These are phyloP conservation scores for Calonectria hawksworthii DNA, from an alignment of 2,329 filamentous ascomycete species.

Conservation along the genomic window DNA sequence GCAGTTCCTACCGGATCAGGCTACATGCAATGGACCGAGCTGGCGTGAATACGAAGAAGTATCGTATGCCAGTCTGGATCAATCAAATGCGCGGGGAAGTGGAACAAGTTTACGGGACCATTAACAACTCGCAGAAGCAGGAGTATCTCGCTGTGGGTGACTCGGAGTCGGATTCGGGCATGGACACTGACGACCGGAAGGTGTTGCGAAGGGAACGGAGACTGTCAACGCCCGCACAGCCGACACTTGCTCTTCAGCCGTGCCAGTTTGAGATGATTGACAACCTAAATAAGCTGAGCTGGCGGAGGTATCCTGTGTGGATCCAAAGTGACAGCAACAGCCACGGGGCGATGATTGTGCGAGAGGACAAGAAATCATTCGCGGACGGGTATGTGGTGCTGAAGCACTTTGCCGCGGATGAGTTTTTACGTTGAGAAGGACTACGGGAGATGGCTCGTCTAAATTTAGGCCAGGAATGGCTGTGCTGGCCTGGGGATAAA, in stretches of 20 bases:
- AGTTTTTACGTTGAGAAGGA: slow-evolving; percentile 66
- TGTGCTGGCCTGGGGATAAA: slow-evolving; percentile 3
- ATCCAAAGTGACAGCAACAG: slow-evolving; percentile 84
- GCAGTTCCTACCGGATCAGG: slow-evolving; percentile 80
- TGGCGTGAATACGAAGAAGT: slow-evolving; percentile 77
- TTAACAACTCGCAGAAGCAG: slow-evolving; percentile 77
- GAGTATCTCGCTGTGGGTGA: slow-evolving; percentile 77
- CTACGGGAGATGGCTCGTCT: not conserved
- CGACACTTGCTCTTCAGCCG: slow-evolving; percentile 82
- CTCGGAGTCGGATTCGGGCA: slow-evolving; percentile 54
- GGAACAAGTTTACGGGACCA: slow-evolving; percentile 82
- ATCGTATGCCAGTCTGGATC: slow-evolving; percentile 82
- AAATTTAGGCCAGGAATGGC: not conserved
- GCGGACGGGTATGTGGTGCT: slow-evolving; percentile 84
- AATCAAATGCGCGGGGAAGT: slow-evolving; percentile 82
- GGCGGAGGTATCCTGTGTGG: slow-evolving; percentile 77
- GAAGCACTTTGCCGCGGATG: slow-evolving; percentile 83
- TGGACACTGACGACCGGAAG: slow-evolving; percentile 55
- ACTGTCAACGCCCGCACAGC: slow-evolving; percentile 64
- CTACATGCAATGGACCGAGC: slow-evolving; percentile 80
- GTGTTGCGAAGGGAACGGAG: slow-evolving; percentile 58
- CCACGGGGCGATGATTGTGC: slow-evolving; percentile 91
- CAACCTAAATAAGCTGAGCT: slow-evolving; percentile 76
- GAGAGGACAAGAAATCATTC: slow-evolving; percentile 76
- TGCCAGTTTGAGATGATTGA: slow-evolving; percentile 90